Evolutionary conservation across 1,284 basidiomycete genomes (phyloP).

Genomic region (Malassezia psittaci): DNA sequence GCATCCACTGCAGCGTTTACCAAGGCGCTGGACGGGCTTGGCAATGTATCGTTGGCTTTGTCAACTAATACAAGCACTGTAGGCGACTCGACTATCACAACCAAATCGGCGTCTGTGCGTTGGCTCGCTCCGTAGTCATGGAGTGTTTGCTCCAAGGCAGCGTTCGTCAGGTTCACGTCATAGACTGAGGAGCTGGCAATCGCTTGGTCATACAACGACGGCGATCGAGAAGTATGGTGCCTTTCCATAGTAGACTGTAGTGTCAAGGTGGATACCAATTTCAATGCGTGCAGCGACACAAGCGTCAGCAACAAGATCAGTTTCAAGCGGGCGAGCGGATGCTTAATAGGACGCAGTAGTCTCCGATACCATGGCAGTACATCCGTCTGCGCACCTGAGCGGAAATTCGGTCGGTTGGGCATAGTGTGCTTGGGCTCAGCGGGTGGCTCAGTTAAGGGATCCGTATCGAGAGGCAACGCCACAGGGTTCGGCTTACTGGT

Average conservation of each 20-base stretch:
- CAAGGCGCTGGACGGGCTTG: neutral
- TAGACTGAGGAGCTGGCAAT: constrained; percentile 25
- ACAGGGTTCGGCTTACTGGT: neutral
- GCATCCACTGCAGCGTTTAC: constrained; percentile 1
- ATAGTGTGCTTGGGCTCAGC: constrained; percentile 7
- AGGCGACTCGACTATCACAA: constrained; percentile 45
- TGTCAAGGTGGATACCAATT: constrained; percentile 83
- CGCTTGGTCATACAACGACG: constrained; percentile 36
- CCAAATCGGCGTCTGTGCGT: constrained; percentile 25
- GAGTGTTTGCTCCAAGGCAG: constrained; percentile 32
- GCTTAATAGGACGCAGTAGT: constrained; percentile 54
- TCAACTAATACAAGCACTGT: constrained; percentile 63
- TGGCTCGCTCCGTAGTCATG: constrained; percentile 25
- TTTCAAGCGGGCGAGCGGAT: constrained; percentile 78
- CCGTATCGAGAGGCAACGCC: neutral
- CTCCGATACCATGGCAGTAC: constrained; percentile 16
- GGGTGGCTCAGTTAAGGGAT: constrained; percentile 7
- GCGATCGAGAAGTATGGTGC: constrained; percentile 49
- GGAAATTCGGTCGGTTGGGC: neutral
- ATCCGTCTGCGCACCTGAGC: neutral
- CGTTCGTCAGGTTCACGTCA: constrained; percentile 14
- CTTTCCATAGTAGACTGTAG: constrained; percentile 60
- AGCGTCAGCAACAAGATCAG: constrained; percentile 62
- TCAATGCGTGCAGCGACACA: constrained; percentile 53
- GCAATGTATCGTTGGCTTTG: constrained; percentile 27